Evolutionary conservation across 2,329 filamentous ascomycete species (phyloP), one percentile per base, ranked within the genome.

Genomic region (Davidsoniella australis): DNA sequence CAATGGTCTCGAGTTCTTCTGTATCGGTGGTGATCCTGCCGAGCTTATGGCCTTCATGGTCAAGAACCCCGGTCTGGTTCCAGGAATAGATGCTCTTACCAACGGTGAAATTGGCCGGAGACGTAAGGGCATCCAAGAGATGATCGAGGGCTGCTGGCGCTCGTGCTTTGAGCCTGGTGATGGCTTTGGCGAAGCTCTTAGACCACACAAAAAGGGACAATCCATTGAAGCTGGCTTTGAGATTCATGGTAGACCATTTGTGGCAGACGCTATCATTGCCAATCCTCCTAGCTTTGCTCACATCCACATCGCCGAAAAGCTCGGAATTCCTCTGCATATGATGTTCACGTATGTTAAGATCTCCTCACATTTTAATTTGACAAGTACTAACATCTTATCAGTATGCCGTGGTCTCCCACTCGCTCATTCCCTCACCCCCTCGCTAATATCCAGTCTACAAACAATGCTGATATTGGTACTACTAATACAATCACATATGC

Each of bases 31-130:
- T 2, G 80, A 87, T 59, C 82, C 82, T 1, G 73, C 78, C 1
- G 75, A 83, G 57, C 67, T 86, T 41, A 87, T 86, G 82, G 84
- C 85, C 2, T 93, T 89, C 58, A 93, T 93, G 85, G 85, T 91
- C 42, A 88, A 88, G 63, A 83, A 91, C 56, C 85, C 86, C 0
- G 84, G 85, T 0, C 67, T 94, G 29, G 85, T 93, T 80, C 86
- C 86, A 1, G 82, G 82, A 0, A 76, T 89, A 52, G 80, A 88
- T 45, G 79, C 82, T 1, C 64, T 93, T 45, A 79, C 78, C 53
- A 82, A 73, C 55, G 85, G 85, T 6, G 85, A 91, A 59, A 76
- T 94, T 45, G 79, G 75, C 40, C 82, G 80, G 62, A 71, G 85
- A 26, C 73, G 85, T 26, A 78, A 74, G 54, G 83, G 82, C 14